A percentile compares a stretch with the other conserved stretches of the same genome.
Conservation (phyloP, 1,139 yeast species). For the Pneumocystis wakefieldiae region DNA sequence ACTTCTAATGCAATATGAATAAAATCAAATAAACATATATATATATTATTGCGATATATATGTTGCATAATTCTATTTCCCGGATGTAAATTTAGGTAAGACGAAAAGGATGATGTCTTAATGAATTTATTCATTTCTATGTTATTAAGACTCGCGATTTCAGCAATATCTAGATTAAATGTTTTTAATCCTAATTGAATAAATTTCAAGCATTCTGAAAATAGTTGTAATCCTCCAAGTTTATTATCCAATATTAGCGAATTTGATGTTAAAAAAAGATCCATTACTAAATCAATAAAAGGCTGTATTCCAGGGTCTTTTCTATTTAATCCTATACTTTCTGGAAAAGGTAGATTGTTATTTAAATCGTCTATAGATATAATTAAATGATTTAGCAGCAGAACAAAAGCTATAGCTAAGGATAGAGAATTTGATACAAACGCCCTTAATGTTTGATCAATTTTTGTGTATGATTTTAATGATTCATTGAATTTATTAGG, state of each 20-base stretch:
- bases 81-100: neutral
- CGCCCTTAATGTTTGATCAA: constrained; percentile 19
- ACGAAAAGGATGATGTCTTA: neutral
- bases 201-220: neutral
- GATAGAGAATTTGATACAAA: constrained; percentile 18
- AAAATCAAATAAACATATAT: neutral
- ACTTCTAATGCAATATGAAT: neutral
- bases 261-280: neutral
- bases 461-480: constrained; percentile 18
- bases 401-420: constrained; percentile 46
- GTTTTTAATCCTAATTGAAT: neutral
- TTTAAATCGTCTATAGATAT: constrained; percentile 21
- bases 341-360: constrained; percentile 41
- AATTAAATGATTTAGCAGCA: constrained; percentile 34
- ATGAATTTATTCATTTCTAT: neutral
- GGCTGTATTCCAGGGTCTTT: constrained; percentile 66
- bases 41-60: neutral
- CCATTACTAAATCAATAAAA: constrained; percentile 37
- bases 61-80: constrained; percentile 1
- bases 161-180: neutral
- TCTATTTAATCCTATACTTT: constrained; percentile 45
- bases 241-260: neutral
- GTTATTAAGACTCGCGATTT: neutral
- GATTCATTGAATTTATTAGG: constrained; percentile 7
- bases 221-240: neutral